Evolutionary conservation across 495 filamentous ascomycete species (phyloP).

Genomic region (Annulohypoxylon moriforme): DNA sequence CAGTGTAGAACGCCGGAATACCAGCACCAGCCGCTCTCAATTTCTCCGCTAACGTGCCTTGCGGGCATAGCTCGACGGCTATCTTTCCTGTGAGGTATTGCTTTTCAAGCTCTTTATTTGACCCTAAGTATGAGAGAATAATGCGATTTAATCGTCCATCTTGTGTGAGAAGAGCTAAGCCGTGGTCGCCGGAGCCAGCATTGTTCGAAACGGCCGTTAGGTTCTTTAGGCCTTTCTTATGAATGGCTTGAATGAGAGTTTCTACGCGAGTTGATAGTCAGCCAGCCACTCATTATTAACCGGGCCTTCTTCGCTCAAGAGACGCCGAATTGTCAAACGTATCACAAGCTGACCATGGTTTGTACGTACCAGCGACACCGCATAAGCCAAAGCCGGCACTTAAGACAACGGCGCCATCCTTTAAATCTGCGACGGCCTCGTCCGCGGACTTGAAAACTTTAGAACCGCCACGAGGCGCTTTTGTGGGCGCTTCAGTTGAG

Average conservation of each 20-base stretch:
- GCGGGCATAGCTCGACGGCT: slow-evolving; percentile 72
- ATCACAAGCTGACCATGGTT: slow-evolving; percentile 23
- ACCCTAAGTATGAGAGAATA: slow-evolving; percentile 69
- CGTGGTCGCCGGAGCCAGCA: slow-evolving; percentile 67
- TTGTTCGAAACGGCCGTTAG: slow-evolving; percentile 76
- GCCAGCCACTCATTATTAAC: neutral
- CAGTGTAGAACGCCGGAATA: slow-evolving; percentile 74
- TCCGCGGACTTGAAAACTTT: slow-evolving; percentile 68
- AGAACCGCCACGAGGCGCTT: slow-evolving; percentile 54
- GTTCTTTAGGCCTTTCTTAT: slow-evolving; percentile 59
- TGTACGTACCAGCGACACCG: slow-evolving; percentile 65
- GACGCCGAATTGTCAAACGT: slow-evolving; percentile 27
- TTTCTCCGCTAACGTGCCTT: slow-evolving; percentile 73
- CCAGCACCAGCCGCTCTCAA: slow-evolving; percentile 72
- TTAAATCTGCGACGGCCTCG: slow-evolving; percentile 69
- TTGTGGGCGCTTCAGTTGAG: slow-evolving; percentile 41
- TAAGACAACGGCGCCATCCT: slow-evolving; percentile 67
- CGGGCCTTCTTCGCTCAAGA: neutral
- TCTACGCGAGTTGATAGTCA: slow-evolving; percentile 42
- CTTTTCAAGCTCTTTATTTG: slow-evolving; percentile 73
- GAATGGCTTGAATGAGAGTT: slow-evolving; percentile 63
- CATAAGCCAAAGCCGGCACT: slow-evolving; percentile 72
- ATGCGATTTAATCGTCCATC: slow-evolving; percentile 68
- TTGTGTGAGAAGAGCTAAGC: slow-evolving; percentile 63
- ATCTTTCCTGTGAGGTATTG: slow-evolving; percentile 71